Evolutionary conservation across 169 alveolate genomes (phyloP).

Genomic region (Eimeria necatrix): DNA sequence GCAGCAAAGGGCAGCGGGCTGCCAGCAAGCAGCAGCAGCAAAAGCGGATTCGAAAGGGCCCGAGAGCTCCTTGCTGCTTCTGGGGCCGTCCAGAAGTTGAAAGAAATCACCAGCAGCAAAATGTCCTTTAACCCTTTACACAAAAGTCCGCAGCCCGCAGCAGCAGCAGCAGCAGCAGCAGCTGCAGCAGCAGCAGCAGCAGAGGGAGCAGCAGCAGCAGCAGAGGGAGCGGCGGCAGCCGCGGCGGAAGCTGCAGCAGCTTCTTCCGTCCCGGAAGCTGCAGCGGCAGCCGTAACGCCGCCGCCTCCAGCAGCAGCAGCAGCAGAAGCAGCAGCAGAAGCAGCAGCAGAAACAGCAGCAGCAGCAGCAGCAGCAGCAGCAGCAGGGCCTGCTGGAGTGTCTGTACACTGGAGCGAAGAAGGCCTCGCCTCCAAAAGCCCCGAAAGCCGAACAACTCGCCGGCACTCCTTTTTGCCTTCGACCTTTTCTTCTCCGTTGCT

Average conservation of each 20-base stretch:
- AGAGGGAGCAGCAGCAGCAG: background rate
- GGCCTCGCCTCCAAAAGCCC: background rate
- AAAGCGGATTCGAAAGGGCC: constrained; percentile 9
- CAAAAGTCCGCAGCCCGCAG: constrained; percentile 45
- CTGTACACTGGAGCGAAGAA: background rate
- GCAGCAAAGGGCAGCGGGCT: background rate
- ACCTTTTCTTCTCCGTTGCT: constrained; percentile 52
- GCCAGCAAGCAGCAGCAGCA: background rate
- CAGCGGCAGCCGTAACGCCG: background rate
- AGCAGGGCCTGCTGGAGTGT: background rate
- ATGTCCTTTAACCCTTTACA: constrained; percentile 25
- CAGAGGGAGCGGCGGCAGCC: background rate
- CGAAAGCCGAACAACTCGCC: constrained; percentile 25
- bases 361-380: background rate
- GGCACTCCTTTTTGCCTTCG: constrained; percentile 3
- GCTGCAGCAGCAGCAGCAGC: background rate
- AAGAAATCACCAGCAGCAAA: constrained; percentile 19
- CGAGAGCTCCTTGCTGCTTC: background rate
- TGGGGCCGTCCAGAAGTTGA: constrained; percentile 16
- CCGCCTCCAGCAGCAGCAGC: background rate
- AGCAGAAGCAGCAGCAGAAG: background rate
- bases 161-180: constrained; percentile 57
- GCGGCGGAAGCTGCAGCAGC: constrained; percentile 1
- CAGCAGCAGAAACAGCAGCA: background rate
- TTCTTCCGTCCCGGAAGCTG: background rate